phyloP scores from a whole-genome alignment of 257 asterid species.

The Rubia yunnanensis region DNA sequence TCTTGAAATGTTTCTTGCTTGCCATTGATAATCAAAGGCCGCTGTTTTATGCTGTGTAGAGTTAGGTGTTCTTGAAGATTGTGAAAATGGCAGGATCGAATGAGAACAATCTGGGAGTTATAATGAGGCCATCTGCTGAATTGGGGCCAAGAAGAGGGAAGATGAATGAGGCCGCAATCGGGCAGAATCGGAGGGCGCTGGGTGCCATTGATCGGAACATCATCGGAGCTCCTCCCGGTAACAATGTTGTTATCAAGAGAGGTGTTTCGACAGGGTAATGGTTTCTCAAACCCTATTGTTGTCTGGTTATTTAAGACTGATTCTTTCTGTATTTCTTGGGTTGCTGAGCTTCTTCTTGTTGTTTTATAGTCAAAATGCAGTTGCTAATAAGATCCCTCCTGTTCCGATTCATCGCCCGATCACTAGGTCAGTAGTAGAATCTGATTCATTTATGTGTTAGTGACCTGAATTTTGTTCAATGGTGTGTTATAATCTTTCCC shows the following conservation, averaged over 20 bases:
- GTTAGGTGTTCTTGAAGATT: constrained; percentile 8
- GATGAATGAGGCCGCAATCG: constrained; percentile 18
- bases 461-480: not conserved
- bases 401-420: constrained; percentile 58
- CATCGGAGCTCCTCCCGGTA: constrained; percentile 43
- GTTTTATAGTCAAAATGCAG: constrained; percentile 39
- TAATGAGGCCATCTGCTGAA: constrained; percentile 50
- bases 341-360: not conserved
- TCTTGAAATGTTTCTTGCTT: not conserved
- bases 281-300: constrained; percentile 8
- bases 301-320: not conserved
- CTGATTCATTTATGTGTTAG: not conserved
- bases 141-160: constrained; percentile 28
- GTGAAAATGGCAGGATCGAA: constrained; percentile 58
- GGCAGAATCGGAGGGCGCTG: constrained; percentile 63
- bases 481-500: not conserved
- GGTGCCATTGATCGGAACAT: constrained; percentile 56
- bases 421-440: constrained; percentile 55
- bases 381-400: constrained; percentile 27
- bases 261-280: constrained; percentile 51
- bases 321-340: not conserved
- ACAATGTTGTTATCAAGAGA: constrained; percentile 56
- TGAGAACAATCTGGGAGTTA: constrained; percentile 43
- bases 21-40: not conserved
- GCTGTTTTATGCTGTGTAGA: constrained; percentile 13